phyloP scores from a whole-genome alignment of 140 eudicot species.

The Cichorium intybus region DNA sequence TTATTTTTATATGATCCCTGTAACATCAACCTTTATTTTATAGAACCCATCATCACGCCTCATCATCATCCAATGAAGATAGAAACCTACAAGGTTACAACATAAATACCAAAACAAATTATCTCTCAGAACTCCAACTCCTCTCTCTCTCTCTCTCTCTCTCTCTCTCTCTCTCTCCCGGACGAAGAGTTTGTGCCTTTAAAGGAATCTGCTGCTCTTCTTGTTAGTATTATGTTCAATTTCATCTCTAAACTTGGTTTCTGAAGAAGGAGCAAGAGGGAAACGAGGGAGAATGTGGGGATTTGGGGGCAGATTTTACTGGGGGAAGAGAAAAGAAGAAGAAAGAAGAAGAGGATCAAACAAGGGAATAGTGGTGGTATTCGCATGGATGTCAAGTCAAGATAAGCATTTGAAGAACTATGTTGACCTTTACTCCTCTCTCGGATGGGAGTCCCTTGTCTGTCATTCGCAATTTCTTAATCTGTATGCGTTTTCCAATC shows the following conservation, averaged over 20 bases:
- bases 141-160: slow-evolving; percentile 3
- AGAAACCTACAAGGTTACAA: slow-evolving; percentile 7
- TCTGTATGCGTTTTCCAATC: slow-evolving; percentile 39
- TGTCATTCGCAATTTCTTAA: slow-evolving; percentile 85
- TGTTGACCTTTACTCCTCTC: slow-evolving; percentile 71
- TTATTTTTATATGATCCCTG: too few species aligned
- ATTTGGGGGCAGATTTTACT: slow-evolving; percentile 78
- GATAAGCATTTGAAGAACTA: slow-evolving; percentile 63
- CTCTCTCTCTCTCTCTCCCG: slow-evolving; percentile 4
- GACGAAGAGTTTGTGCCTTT: neutral
- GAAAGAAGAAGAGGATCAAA: slow-evolving; percentile 39
- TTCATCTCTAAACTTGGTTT: slow-evolving; percentile 2
- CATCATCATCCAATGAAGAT: slow-evolving; percentile 13
- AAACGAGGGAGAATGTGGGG: slow-evolving; percentile 70
- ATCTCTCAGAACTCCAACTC: slow-evolving; percentile 8
- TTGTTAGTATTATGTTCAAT: neutral
- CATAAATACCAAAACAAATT: slow-evolving; percentile 6
- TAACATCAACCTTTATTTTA: neutral
- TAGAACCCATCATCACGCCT: neutral
- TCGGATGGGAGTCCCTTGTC: slow-evolving; percentile 83
- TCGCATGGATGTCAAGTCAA: slow-evolving; percentile 88
- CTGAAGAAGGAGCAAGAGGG: slow-evolving; percentile 1
- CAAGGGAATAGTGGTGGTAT: slow-evolving; percentile 72
- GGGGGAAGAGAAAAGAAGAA: slow-evolving; percentile 53
- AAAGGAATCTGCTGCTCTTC: neutral